phyloP scores from a whole-genome alignment of 2,329 filamentous ascomycete genomes.

The Mycosphaerella arachidis region DNA sequence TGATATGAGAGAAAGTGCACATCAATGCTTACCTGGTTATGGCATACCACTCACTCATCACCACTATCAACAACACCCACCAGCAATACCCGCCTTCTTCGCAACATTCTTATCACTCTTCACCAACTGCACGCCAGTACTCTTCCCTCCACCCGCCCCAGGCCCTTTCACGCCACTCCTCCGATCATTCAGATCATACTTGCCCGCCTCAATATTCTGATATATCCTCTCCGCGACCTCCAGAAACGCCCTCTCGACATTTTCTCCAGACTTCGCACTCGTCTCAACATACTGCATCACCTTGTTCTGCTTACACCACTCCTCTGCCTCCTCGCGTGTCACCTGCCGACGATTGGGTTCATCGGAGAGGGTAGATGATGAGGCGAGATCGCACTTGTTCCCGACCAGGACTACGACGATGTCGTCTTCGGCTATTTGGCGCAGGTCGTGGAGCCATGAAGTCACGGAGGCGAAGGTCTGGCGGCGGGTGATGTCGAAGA shows the following conservation, averaged over 20 bases:
- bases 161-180: slow-evolving; percentile 81
- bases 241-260: slow-evolving; percentile 88
- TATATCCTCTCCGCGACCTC: slow-evolving; percentile 94
- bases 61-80: slow-evolving; percentile 24
- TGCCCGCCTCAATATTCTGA: slow-evolving; percentile 91
- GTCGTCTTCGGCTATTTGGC: slow-evolving; percentile 90
- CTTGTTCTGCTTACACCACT: slow-evolving; percentile 81
- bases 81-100: slow-evolving; percentile 27
- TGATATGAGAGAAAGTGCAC: no score
- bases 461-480: slow-evolving; percentile 84
- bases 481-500: slow-evolving; percentile 88
- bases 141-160: slow-evolving; percentile 46
- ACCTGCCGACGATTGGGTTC: slow-evolving; percentile 69
- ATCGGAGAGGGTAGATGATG: slow-evolving; percentile 36
- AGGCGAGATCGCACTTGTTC: slow-evolving; percentile 84
- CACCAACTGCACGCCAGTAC: slow-evolving; percentile 41
- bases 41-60: neutral
- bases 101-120: slow-evolving; percentile 37
- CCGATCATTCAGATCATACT: slow-evolving; percentile 90
- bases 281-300: slow-evolving; percentile 95
- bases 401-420: slow-evolving; percentile 93
- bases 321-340: slow-evolving; percentile 74
- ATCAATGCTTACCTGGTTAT: neutral
- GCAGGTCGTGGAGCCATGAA: slow-evolving; percentile 88
- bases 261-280: slow-evolving; percentile 89